phyloP scores from a whole-genome alignment of 2,329 filamentous ascomycete species.

The Aspergillus brunneoviolaceus region DNA sequence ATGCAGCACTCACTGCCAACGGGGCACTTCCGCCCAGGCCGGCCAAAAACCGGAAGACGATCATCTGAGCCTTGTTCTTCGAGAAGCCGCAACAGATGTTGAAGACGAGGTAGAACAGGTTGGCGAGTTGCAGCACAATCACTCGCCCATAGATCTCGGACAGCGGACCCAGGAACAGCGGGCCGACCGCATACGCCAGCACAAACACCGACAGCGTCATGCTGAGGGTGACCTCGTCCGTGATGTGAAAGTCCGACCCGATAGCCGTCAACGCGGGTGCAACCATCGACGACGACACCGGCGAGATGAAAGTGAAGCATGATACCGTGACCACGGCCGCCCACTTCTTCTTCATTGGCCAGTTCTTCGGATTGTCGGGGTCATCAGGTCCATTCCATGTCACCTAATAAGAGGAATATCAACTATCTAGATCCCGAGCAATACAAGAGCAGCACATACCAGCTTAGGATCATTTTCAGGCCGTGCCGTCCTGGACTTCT shows the following conservation, averaged over 20 bases:
- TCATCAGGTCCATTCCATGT: constrained; percentile 56
- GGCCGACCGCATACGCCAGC: constrained; percentile 55
- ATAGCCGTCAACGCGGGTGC: constrained; percentile 55
- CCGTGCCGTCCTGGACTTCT: constrained; percentile 24
- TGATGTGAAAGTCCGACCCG: constrained; percentile 55
- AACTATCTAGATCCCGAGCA: background rate
- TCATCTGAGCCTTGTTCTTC: constrained; percentile 53
- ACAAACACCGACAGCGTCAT: constrained; percentile 58
- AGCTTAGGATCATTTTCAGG: constrained; percentile 27
- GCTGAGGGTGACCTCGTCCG: constrained; percentile 44
- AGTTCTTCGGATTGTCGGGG: constrained; percentile 53
- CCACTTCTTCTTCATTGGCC: constrained; percentile 59
- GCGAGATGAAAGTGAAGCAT: constrained; percentile 61
- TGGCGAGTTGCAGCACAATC: constrained; percentile 54
- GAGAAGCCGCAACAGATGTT: constrained; percentile 61
- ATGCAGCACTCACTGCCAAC: constrained; percentile 44
- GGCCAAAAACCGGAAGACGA: constrained; percentile 58
- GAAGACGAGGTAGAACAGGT: constrained; percentile 57
- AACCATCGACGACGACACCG: constrained; percentile 63
- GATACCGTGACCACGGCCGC: constrained; percentile 55
- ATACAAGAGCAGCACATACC: constrained; percentile 16
- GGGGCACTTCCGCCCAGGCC: constrained; percentile 61
- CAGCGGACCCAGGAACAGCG: constrained; percentile 53
- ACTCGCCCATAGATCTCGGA: constrained; percentile 59
- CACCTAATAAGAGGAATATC: constrained; percentile 27